These are phyloP conservation scores for Tremella yokohamensis DNA, from an alignment of 768 basidiomycete species.

Conservation along the genomic window DNA sequence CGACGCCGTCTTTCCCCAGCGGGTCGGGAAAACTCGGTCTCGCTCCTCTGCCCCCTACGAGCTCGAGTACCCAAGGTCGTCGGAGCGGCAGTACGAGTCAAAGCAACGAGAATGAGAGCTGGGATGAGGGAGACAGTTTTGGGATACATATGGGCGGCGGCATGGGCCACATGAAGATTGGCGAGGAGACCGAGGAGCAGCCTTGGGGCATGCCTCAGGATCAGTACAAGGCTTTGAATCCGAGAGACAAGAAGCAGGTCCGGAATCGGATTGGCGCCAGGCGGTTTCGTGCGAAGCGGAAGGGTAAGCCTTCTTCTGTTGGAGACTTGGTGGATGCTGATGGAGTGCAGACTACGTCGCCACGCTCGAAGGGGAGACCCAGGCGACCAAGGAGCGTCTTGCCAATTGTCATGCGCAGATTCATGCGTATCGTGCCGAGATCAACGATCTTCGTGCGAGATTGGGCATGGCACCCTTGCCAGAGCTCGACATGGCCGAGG, in stretches of 20 bases:
- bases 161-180: conserved; percentile 4
- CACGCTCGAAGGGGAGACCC: conserved; percentile 22
- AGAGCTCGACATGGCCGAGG: not conserved
- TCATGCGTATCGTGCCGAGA: conserved; percentile 24
- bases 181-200: conserved; percentile 20
- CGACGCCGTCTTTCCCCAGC: conserved; percentile 29
- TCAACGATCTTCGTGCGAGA: conserved; percentile 29
- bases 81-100: conserved; percentile 19
- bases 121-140: conserved; percentile 22
- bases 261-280: conserved; percentile 36
- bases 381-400: conserved; percentile 24
- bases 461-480: conserved; percentile 24
- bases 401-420: conserved; percentile 10
- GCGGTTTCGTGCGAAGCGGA: conserved; percentile 25
- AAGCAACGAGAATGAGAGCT: conserved; percentile 20
- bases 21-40: not conserved
- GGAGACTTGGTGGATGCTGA: conserved; percentile 18
- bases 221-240: conserved; percentile 39
- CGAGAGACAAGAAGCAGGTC: conserved; percentile 45
- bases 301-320: conserved; percentile 28
- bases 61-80: conserved; percentile 17
- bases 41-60: conserved; percentile 8
- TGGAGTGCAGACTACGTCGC: conserved; percentile 33
- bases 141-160: no score
- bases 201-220: conserved; percentile 48